Evolutionary conservation across 495 filamentous ascomycete genomes (phyloP).

Genomic region (Tuber brumale): DNA sequence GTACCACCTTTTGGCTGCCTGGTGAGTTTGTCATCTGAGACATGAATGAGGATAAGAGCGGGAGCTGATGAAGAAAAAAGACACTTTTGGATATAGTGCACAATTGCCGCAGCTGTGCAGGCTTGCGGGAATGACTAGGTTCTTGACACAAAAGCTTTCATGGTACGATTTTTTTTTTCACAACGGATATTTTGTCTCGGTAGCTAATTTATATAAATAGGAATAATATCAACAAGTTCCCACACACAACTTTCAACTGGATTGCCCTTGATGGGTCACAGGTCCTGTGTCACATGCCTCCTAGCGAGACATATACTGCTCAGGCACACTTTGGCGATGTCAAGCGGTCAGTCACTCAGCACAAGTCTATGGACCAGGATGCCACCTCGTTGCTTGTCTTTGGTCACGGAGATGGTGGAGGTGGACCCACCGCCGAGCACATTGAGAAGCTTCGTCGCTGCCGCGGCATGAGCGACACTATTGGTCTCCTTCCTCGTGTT

Average conservation of each 20-base stretch:
- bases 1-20: slow-evolving; percentile 93
- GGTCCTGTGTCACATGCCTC: slow-evolving; percentile 94
- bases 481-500: slow-evolving; percentile 74
- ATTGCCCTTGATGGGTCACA: slow-evolving; percentile 90
- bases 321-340: slow-evolving; percentile 94
- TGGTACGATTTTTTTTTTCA: slow-evolving; percentile 45
- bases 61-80: slow-evolving; percentile 38
- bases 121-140: slow-evolving; percentile 85
- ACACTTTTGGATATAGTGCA: slow-evolving; percentile 94
- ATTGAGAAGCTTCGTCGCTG: slow-evolving; percentile 93
- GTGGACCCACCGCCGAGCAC: slow-evolving; percentile 87
- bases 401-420: slow-evolving; percentile 92
- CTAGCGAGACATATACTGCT: slow-evolving; percentile 77
- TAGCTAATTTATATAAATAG: slow-evolving; percentile 35
- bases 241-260: slow-evolving; percentile 98
- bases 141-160: slow-evolving; percentile 93
- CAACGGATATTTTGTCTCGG: slow-evolving; percentile 34
- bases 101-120: slow-evolving; percentile 91
- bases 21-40: slow-evolving; percentile 18
- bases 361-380: slow-evolving; percentile 92
- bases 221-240: slow-evolving; percentile 99
- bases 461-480: slow-evolving; percentile 82
- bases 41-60: background rate
- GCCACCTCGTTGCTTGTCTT: slow-evolving; percentile 82
- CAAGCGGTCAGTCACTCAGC: slow-evolving; percentile 78